Evolutionary conservation across 2,329 filamentous ascomycete species (phyloP).

Genomic region (Juglanconis sp.): DNA sequence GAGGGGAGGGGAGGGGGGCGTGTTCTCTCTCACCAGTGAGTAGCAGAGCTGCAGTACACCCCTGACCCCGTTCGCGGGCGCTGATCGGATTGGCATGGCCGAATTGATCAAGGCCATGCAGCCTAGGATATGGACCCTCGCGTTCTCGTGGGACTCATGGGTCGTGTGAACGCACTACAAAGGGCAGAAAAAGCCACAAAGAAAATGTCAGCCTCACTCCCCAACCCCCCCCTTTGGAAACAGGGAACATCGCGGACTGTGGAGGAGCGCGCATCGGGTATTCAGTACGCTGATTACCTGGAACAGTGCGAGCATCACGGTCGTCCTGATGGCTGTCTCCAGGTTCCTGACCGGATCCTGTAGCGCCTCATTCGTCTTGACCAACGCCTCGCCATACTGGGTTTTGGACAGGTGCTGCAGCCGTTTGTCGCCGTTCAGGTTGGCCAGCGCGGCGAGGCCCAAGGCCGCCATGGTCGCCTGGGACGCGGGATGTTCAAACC

Average conservation of each 20-base stretch:
- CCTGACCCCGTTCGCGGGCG: constrained; percentile 43
- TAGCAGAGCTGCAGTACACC: constrained; percentile 55
- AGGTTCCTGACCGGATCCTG: constrained; percentile 31
- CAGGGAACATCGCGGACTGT: neutral
- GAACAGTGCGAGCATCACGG: constrained; percentile 59
- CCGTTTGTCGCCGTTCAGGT: constrained; percentile 44
- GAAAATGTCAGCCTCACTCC: neutral
- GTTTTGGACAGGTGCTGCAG: constrained; percentile 46
- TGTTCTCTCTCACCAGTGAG: constrained; percentile 45
- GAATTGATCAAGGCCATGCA: constrained; percentile 55
- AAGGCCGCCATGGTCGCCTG: constrained; percentile 54
- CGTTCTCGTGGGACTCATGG: constrained; percentile 43
- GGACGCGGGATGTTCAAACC: constrained; percentile 38
- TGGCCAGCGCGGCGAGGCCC: constrained; percentile 56
- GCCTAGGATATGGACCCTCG: constrained; percentile 57
- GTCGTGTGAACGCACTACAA: constrained; percentile 22
- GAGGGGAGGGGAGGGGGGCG: constrained; percentile 19
- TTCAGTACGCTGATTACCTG: constrained; percentile 43
- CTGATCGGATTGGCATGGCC: constrained; percentile 36
- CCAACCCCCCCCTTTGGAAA: too few species aligned
- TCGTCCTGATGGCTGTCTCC: constrained; percentile 46
- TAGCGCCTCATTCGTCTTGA: constrained; percentile 42
- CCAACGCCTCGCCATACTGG: constrained; percentile 53
- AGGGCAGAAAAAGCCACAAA: neutral
- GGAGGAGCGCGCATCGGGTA: constrained; percentile 1